A percentile compares a stretch with the other conserved stretches of the same genome.
Conservation (phyloP, 192 early-diverging fungal genomes). For the Rhizophagus prolifer region DNA sequence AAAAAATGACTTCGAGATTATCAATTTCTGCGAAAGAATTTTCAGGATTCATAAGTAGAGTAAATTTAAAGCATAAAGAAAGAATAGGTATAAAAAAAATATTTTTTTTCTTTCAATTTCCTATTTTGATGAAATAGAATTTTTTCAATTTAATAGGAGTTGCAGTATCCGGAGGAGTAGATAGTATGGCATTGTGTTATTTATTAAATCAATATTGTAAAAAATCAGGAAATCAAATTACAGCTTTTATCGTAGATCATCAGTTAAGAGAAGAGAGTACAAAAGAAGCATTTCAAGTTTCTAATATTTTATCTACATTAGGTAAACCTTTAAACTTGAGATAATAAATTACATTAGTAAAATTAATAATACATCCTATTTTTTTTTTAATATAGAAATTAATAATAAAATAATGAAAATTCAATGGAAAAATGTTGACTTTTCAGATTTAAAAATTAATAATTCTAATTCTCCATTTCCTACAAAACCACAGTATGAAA, state of each 20-base stretch:
- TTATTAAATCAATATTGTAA: conserved; percentile 25
- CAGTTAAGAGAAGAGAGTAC: conserved; percentile 40
- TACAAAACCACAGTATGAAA: conserved; percentile 41
- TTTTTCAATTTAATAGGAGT: conserved; percentile 24
- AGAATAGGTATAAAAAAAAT: neutral
- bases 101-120: neutral
- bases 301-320: conserved; percentile 31
- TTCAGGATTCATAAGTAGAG: neutral
- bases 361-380: no score
- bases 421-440: neutral
- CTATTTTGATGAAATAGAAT: no score
- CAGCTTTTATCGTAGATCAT: conserved; percentile 54
- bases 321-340: conserved; percentile 22
- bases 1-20: neutral
- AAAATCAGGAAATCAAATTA: neutral
- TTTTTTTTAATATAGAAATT: neutral
- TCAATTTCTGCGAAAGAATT: neutral
- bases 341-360: no score
- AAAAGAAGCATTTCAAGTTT: conserved; percentile 39
- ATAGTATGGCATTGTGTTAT: conserved; percentile 40
- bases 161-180: conserved; percentile 44
- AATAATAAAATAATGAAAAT: conserved; percentile 15
- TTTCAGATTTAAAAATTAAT: neutral
- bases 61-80: conserved; percentile 1
- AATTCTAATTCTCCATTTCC: conserved; percentile 13